Base-by-base conservation (phyloP, 2,329 filamentous ascomycete genomes). In the Orbilia brochopaga region DNA sequence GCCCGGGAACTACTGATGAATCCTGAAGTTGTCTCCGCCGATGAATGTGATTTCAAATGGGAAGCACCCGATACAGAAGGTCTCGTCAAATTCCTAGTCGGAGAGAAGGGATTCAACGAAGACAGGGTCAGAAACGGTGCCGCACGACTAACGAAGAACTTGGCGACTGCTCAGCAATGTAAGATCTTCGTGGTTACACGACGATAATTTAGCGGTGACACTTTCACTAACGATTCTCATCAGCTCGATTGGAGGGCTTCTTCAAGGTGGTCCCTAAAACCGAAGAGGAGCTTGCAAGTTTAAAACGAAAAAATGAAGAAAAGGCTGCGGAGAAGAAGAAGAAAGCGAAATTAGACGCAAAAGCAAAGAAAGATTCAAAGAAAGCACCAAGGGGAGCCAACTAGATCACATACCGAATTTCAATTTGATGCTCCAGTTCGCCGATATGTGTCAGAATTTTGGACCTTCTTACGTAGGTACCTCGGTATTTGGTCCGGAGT, bases 41-140 rank as follows among this genome's bases (percentile, higher is more conserved):
- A 95, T 75, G 87, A 91, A 11, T 97, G 92, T 80, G 92, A 99
- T 79, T 96, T 97, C 83, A 97, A 96, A 80, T 99, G 95, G 94
- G 92, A 97, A 50, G 88, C 88, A 69, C 94, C 94, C 2, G 92
- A 99, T 77, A 83, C 94, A 1, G 92, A 97, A 1, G 93, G 91
- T 0, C 85, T 99, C 0, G 86, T 99, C 74, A 86, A 94, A 76
- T 99, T 91, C 80, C 83, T 99, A 1, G 94, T 96, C 2, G 87
- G 87, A 4, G 94, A 97, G 78, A 99, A 99, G 82, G 94, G 92
- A 0, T 99, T 99, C 83, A 96, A 88, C 30, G 95, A 99, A 79
- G 94, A 99, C 78, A 86, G 94, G 17, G 94, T 99, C 7, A 86
- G 92, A 40, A 86, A 85, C 48, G 93, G 85, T 27, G 92, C 90